Conservation (phyloP, 2,329 filamentous ascomycete species). For the Xylariaceae sp. region DNA sequence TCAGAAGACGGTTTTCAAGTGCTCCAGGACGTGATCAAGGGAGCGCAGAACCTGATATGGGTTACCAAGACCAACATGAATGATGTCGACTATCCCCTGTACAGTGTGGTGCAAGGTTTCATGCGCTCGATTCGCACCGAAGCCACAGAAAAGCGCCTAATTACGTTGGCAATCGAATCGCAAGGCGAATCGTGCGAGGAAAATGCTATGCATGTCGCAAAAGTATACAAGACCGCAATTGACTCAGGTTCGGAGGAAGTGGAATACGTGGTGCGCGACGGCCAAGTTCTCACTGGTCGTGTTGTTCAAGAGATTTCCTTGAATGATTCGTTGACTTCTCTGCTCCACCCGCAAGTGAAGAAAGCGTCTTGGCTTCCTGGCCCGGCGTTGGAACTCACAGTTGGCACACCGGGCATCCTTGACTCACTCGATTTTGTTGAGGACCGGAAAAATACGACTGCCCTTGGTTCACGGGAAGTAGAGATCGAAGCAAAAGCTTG, state of each 20-base stretch:
- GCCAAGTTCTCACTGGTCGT: slow-evolving; percentile 8
- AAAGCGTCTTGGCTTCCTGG: slow-evolving; percentile 10
- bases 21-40: slow-evolving; percentile 17
- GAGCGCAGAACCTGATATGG: slow-evolving; percentile 21
- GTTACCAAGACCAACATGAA: slow-evolving; percentile 13
- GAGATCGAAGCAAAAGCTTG: slow-evolving; percentile 17
- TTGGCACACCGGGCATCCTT: slow-evolving; percentile 15
- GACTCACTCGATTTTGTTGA: slow-evolving; percentile 19
- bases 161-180: slow-evolving; percentile 16
- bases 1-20: slow-evolving; percentile 16
- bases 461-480: slow-evolving; percentile 12
- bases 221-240: slow-evolving; percentile 13
- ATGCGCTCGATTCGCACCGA: slow-evolving; percentile 23
- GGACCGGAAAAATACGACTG: slow-evolving; percentile 5
- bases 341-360: slow-evolving; percentile 7
- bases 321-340: slow-evolving; percentile 6
- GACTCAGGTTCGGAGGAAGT: slow-evolving; percentile 8
- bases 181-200: neutral
- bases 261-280: slow-evolving; percentile 13
- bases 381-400: slow-evolving; percentile 14
- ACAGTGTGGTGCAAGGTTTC: slow-evolving; percentile 20
- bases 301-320: slow-evolving; percentile 7
- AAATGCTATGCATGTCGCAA: slow-evolving; percentile 11
- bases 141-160: slow-evolving; percentile 19
- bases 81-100: slow-evolving; percentile 10